phyloP scores from a whole-genome alignment of 352 stramenopile species.

The Phytophthora foliorum region DNA sequence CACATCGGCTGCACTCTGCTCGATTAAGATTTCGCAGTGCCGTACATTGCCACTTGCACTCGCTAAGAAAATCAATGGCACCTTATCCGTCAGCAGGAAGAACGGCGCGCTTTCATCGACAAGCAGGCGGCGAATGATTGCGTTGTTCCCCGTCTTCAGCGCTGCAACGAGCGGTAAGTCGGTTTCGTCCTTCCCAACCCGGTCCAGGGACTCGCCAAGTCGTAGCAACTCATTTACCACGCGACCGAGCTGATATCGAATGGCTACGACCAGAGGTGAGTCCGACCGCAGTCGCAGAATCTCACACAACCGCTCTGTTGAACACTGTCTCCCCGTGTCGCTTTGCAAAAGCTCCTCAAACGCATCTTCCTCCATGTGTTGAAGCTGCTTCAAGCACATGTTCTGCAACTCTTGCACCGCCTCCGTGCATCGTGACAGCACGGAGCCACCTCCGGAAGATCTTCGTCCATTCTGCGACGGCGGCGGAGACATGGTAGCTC shows the following conservation, averaged over 20 bases:
- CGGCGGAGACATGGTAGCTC: slow-evolving; percentile 11
- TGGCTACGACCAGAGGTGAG: slow-evolving; percentile 73
- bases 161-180: slow-evolving; percentile 79
- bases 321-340: slow-evolving; percentile 72
- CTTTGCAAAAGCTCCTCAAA: slow-evolving; percentile 72
- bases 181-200: slow-evolving; percentile 51
- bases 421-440: slow-evolving; percentile 32
- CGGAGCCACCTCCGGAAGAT: not conserved
- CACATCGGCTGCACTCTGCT: slow-evolving; percentile 64
- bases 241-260: slow-evolving; percentile 82
- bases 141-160: slow-evolving; percentile 75
- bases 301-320: slow-evolving; percentile 71
- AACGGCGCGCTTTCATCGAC: slow-evolving; percentile 76
- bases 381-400: slow-evolving; percentile 67
- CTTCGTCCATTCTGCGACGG: slow-evolving; percentile 31
- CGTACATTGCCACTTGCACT: slow-evolving; percentile 72
- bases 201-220: slow-evolving; percentile 60
- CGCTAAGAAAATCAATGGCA: slow-evolving; percentile 80
- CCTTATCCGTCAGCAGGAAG: slow-evolving; percentile 82
- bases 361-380: slow-evolving; percentile 51
- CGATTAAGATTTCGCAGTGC: slow-evolving; percentile 82
- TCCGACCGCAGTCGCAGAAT: slow-evolving; percentile 70
- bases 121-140: slow-evolving; percentile 78
- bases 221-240: slow-evolving; percentile 84
- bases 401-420: slow-evolving; percentile 54